Conservation (phyloP, 305 asterid species). For the Fraxinus greggii region DNA sequence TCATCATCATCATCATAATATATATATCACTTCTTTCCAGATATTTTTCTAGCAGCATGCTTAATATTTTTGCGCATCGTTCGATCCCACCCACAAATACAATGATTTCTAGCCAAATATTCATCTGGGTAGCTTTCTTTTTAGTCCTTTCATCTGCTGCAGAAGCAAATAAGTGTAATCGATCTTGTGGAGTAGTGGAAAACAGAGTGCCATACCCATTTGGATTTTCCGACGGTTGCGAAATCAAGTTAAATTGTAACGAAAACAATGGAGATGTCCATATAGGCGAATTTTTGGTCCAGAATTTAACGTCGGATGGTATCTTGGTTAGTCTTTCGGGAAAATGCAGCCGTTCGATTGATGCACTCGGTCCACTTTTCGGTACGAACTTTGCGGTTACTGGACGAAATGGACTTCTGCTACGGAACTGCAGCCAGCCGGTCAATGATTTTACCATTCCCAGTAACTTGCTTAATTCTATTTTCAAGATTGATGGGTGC, state of each 20-base stretch:
- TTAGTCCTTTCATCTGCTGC: constrained; percentile 24
- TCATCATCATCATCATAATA: neutral
- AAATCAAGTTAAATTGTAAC: constrained; percentile 46
- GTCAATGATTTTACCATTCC: constrained; percentile 52
- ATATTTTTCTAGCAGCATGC: constrained; percentile 18
- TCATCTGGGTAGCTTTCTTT: constrained; percentile 7
- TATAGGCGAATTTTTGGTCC: constrained; percentile 47
- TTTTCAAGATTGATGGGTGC: constrained; percentile 29
- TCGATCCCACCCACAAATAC: neutral
- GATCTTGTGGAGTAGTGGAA: constrained; percentile 32
- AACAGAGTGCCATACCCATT: constrained; percentile 52
- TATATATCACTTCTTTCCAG: constrained; percentile 7
- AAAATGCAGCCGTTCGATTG: constrained; percentile 56
- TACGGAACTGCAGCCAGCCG: constrained; percentile 46
- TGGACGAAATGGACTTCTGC: constrained; percentile 61
- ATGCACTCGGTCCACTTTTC: constrained; percentile 29
- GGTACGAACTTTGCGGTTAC: constrained; percentile 48
- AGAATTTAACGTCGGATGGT: constrained; percentile 48
- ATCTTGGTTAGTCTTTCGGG: constrained; percentile 47
- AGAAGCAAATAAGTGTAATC: constrained; percentile 28
- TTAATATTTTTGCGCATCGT: neutral
- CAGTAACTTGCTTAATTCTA: constrained; percentile 26
- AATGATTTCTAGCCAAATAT: constrained; percentile 30
- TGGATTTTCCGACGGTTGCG: constrained; percentile 61
- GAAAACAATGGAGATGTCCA: constrained; percentile 16